phyloP scores from a whole-genome alignment of 2,329 filamentous ascomycete genomes.

The Ustilaginoidea virens region DNA sequence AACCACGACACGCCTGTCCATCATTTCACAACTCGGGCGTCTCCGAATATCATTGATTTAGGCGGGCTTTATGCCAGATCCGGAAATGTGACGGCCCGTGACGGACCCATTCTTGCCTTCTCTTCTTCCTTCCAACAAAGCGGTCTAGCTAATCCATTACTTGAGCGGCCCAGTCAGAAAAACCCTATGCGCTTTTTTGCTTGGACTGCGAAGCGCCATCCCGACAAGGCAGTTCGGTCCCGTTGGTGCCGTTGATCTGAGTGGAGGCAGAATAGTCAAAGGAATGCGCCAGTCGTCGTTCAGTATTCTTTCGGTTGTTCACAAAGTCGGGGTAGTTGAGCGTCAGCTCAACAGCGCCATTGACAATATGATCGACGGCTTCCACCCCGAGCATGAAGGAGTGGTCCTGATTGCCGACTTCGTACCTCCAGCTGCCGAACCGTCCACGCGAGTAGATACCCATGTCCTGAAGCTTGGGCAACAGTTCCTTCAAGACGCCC shows the following conservation, averaged over 20 bases:
- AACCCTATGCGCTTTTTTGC: too few species aligned
- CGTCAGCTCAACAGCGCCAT: conserved; percentile 78
- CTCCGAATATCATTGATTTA: too few species aligned
- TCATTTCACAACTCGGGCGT: too few species aligned
- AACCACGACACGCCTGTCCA: too few species aligned
- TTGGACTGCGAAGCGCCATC: conserved; percentile 15
- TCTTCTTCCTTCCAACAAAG: too few species aligned
- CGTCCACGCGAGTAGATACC: conserved; percentile 92
- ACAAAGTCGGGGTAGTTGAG: conserved; percentile 96
- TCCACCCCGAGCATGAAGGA: conserved; percentile 96
- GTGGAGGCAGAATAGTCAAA: conserved; percentile 22
- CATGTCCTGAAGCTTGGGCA: conserved; percentile 81
- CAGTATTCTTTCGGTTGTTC: conserved; percentile 54
- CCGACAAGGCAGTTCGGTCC: conserved; percentile 21
- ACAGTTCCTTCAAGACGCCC: conserved; percentile 78
- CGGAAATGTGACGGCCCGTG: too few species aligned
- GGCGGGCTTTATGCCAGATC: too few species aligned
- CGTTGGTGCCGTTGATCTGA: conserved; percentile 16
- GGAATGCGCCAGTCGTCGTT: conserved; percentile 27
- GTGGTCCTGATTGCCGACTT: conserved; percentile 94
- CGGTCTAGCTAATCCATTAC: too few species aligned
- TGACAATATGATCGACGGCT: conserved; percentile 79
- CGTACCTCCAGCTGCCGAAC: conserved; percentile 97
- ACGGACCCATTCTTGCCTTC: too few species aligned
- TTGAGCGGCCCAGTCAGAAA: too few species aligned